phyloP scores from a whole-genome alignment of 2,329 filamentous ascomycete species.

The Diplodia seriata region DNA sequence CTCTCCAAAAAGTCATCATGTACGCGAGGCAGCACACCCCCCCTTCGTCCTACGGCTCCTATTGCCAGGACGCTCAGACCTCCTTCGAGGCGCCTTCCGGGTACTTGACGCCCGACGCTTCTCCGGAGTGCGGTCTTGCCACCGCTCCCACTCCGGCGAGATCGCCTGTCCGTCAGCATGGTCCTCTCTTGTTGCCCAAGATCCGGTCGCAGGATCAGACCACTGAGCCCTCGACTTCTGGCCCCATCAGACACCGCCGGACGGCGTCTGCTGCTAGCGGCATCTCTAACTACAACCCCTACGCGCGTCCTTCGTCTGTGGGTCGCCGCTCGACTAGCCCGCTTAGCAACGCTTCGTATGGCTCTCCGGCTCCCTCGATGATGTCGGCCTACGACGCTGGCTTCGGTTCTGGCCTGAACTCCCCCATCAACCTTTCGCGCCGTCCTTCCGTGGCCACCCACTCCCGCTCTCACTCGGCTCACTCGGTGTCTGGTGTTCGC shows the following conservation, averaged over 20 bases:
- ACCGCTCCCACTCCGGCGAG: constrained; percentile 70
- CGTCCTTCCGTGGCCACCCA: constrained; percentile 45
- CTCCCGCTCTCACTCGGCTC: constrained; percentile 52
- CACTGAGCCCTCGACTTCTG: constrained; percentile 62
- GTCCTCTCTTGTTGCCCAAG: constrained; percentile 81
- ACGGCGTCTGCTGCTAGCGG: constrained; percentile 61
- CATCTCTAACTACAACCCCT: constrained; percentile 58
- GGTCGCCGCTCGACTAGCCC: constrained; percentile 56
- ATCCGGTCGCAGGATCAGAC: constrained; percentile 85
- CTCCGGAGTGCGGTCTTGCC: constrained; percentile 72
- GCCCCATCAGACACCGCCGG: constrained; percentile 64
- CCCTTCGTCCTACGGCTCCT: constrained; percentile 40
- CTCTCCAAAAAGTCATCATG: constrained; percentile 44
- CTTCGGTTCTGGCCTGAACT: constrained; percentile 62
- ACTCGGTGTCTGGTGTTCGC: constrained; percentile 50
- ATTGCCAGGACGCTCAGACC: constrained; percentile 36
- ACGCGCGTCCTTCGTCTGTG: constrained; percentile 52
- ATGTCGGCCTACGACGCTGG: constrained; percentile 38
- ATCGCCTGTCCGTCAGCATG: constrained; percentile 78
- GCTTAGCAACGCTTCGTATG: constrained; percentile 50
- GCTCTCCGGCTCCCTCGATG: constrained; percentile 52
- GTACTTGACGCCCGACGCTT: constrained; percentile 71
- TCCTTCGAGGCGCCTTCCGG: constrained; percentile 65
- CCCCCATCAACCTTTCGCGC: constrained; percentile 59
- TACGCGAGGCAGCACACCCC: constrained; percentile 56